Base-by-base conservation (phyloP, 2,329 filamentous ascomycete species). In the Arthrobotrys sinensis region DNA sequence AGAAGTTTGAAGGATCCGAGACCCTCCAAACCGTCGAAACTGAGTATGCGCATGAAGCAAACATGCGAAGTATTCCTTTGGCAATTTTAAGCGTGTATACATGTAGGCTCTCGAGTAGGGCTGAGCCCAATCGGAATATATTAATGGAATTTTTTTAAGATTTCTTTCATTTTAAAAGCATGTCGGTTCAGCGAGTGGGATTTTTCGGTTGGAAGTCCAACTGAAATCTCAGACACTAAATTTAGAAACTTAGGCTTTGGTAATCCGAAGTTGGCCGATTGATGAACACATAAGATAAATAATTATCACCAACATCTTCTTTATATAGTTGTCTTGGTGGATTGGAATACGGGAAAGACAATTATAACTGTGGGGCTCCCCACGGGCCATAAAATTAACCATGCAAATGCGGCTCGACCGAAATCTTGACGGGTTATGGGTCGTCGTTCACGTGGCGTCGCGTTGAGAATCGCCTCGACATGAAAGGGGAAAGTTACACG, bases 41-140 rank as follows among this genome's bases (percentile, higher is more conserved):
- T n/a, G 52, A 16, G 52, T 57, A 57, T 57, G 52, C 52, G 52
- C 52, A 57, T 57, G 2, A 32, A 57, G 52, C 52, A 57, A 57
- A 57, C 52, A 57, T 57, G 52, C 52, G 21, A 19, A 7, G 34
- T 57, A 40, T 57, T 57, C 52, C 52, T 57, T 40, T 57, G 32
- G 52, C 16, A 57, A 57, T 57, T 45, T 57, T 40, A 38, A 57
- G 52, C 52, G 52, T 21, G 34, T 40, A 38, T 40, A 32, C 52
- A 32, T 21, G 34, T 24, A 34, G 14, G 6, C 7, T 34, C 34
- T 21, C 43, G 11, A 12, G 11, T 38, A 38, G 34, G 52, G 52
- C 52, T 40, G 34, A 57, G 52, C 21, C 38, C 21, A 57, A 40
- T 40, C 52, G 52, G 32, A 24, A 40, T 10, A 57, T 28, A 28